phyloP scores from a whole-genome alignment of 192 early-diverging fungal genomes.

The Glomus cerebriforme region DNA sequence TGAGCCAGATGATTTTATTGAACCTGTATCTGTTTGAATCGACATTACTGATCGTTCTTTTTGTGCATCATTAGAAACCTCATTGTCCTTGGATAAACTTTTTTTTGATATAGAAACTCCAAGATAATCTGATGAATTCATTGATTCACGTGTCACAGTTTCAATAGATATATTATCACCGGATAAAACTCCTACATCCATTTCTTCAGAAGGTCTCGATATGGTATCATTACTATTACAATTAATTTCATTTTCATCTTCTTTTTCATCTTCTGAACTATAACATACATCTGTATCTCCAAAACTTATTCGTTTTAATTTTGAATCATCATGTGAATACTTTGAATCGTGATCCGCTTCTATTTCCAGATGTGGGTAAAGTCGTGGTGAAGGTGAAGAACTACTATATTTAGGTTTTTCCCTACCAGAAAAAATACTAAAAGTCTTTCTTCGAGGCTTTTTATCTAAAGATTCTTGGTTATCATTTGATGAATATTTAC shows the following conservation, averaged over 20 bases:
- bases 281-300: not conserved
- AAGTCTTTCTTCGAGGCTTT: constrained; percentile 21
- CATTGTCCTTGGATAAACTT: not conserved
- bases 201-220: not conserved
- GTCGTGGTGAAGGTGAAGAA: not conserved
- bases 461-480: not conserved
- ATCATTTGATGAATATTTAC: not conserved
- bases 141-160: not conserved
- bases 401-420: constrained; percentile 1
- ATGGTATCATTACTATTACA: constrained; percentile 15
- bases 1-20: not conserved
- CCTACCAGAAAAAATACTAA: constrained; percentile 14
- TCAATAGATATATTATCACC: constrained; percentile 8
- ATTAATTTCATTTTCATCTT: too few relatives aligned
- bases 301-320: not conserved
- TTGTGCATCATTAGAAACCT: not conserved
- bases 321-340: not conserved
- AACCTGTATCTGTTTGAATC: not conserved
- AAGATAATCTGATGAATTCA: not conserved
- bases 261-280: constrained; percentile 15
- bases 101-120: not conserved
- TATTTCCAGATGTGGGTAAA: constrained; percentile 21
- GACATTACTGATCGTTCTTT: too few relatives aligned
- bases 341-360: constrained; percentile 21
- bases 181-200: not conserved